Evolutionary conservation across 768 basidiomycete species (phyloP).

Genomic region (Russula abietina): DNA sequence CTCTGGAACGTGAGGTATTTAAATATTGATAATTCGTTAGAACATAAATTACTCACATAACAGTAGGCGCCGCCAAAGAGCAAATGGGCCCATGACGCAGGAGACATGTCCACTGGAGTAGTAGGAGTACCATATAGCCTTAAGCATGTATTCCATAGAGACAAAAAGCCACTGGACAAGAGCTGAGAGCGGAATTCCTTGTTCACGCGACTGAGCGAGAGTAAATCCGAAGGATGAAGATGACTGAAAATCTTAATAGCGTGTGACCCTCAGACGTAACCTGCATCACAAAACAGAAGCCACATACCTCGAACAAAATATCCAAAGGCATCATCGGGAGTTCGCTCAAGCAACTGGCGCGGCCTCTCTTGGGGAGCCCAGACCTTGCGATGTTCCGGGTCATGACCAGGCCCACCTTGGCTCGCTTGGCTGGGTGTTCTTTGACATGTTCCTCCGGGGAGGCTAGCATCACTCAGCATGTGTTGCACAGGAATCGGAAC

Average conservation of each 20-base stretch:
- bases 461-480: not conserved
- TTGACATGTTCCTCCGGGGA: not conserved
- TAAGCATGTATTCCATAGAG: conserved; percentile 28
- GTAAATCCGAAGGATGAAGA: conserved; percentile 32
- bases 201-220: conserved; percentile 30
- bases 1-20: not conserved
- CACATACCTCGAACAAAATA: conserved; percentile 29
- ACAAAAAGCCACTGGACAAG: conserved; percentile 21
- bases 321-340: conserved; percentile 28
- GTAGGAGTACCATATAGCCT: not conserved
- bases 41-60: conserved; percentile 4
- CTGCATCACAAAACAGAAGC: not conserved
- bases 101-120: conserved; percentile 16
- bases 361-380: not conserved
- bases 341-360: conserved; percentile 16
- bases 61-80: conserved; percentile 21
- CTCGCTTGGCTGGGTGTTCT: conserved; percentile 1
- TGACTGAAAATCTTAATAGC: conserved; percentile 29
- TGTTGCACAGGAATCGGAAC: not conserved
- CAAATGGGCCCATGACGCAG: conserved; percentile 14
- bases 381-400: not conserved
- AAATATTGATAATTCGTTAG: not conserved
- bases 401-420: not conserved
- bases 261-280: not conserved
- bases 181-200: conserved; percentile 30